phyloP scores from a whole-genome alignment of 2,329 filamentous ascomycete genomes.

The Penicillium sclerotigenum region DNA sequence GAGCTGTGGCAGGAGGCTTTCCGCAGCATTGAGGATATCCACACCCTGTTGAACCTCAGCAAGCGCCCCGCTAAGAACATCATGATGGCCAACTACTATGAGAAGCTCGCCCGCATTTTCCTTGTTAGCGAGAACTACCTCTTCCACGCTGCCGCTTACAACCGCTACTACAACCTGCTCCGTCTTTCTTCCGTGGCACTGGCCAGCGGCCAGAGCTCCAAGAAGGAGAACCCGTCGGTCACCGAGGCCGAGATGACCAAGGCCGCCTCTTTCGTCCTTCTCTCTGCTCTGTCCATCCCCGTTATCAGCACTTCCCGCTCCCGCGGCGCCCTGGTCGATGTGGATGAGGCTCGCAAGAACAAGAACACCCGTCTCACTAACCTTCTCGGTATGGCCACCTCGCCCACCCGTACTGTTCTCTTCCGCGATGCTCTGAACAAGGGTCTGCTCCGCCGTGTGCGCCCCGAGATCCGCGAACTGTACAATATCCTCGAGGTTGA shows the following conservation, averaged over 20 bases:
- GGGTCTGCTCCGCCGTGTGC: slow-evolving; percentile 85
- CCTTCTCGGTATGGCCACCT: slow-evolving; percentile 85
- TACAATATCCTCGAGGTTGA: slow-evolving; percentile 99
- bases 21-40: slow-evolving; percentile 97
- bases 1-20: slow-evolving; percentile 99
- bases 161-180: slow-evolving; percentile 93
- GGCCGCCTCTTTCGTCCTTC: slow-evolving; percentile 89
- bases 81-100: slow-evolving; percentile 99
- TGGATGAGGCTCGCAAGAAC: slow-evolving; percentile 95
- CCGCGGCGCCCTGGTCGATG: slow-evolving; percentile 90
- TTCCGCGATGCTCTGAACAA: slow-evolving; percentile 97
- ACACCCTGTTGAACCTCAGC: slow-evolving; percentile 94
- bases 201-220: slow-evolving; percentile 79
- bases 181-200: slow-evolving; percentile 83
- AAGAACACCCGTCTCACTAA: slow-evolving; percentile 98
- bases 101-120: slow-evolving; percentile 98
- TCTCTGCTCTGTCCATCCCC: slow-evolving; percentile 94
- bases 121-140: slow-evolving; percentile 98
- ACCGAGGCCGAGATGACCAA: slow-evolving; percentile 88
- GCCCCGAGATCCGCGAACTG: slow-evolving; percentile 90
- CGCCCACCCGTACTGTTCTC: slow-evolving; percentile 81
- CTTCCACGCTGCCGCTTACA: slow-evolving; percentile 97
- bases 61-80: slow-evolving; percentile 97
- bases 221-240: slow-evolving; percentile 89
- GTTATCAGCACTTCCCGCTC: slow-evolving; percentile 98